These are phyloP conservation scores for Carallia pectinifolia DNA, from an alignment of 345 rosid species.

Conservation along the genomic window DNA sequence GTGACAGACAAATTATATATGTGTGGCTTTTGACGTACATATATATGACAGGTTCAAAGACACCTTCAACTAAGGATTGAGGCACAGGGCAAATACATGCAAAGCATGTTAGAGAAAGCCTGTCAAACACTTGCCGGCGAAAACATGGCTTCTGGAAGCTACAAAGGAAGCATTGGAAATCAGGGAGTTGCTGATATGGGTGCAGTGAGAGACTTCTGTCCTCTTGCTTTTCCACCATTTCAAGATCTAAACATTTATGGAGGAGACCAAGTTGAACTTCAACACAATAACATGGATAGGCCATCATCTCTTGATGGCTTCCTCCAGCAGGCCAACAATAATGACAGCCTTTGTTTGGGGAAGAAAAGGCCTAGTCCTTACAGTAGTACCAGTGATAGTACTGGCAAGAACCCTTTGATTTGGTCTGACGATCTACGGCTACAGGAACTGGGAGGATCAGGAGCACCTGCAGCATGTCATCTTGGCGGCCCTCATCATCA, in stretches of 20 bases:
- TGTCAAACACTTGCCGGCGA: slow-evolving; percentile 88
- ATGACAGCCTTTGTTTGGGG: slow-evolving; percentile 49
- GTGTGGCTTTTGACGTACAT: not conserved
- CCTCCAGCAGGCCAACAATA: slow-evolving; percentile 32
- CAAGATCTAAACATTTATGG: slow-evolving; percentile 96
- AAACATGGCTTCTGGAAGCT: slow-evolving; percentile 50
- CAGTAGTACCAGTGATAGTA: slow-evolving; percentile 28
- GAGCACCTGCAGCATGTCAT: slow-evolving; percentile 24
- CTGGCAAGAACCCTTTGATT: slow-evolving; percentile 62
- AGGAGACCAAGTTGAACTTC: slow-evolving; percentile 50
- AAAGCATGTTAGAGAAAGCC: slow-evolving; percentile 89
- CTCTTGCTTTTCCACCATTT: slow-evolving; percentile 72
- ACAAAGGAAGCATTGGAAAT: slow-evolving; percentile 50
- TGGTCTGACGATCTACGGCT: slow-evolving; percentile 80
- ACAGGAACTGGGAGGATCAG: slow-evolving; percentile 46
- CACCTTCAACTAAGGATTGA: slow-evolving; percentile 97
- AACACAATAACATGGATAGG: slow-evolving; percentile 57
- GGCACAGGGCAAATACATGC: slow-evolving; percentile 99
- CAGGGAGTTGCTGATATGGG: slow-evolving; percentile 45
- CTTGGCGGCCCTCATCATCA: slow-evolving; percentile 25
- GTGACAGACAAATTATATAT: not conserved
- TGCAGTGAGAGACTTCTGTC: slow-evolving; percentile 40
- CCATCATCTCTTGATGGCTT: slow-evolving; percentile 48
- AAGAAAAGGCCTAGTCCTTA: slow-evolving; percentile 68
- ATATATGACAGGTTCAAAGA: slow-evolving; percentile 66